Evolutionary conservation across 202 grass and related monocot species (phyloP).

Genomic region (Schoenoplectus tabernaemontani): DNA sequence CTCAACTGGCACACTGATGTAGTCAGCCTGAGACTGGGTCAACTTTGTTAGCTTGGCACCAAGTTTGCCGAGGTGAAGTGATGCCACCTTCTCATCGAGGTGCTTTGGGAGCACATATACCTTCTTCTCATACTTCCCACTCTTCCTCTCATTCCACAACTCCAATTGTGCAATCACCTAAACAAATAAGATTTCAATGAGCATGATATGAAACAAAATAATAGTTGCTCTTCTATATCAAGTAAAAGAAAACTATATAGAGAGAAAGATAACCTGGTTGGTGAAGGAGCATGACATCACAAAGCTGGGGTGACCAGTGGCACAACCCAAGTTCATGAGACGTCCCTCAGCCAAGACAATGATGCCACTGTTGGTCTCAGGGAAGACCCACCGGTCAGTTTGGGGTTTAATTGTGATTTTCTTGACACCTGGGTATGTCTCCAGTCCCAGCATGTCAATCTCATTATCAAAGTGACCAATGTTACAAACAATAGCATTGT

Average conservation of each 20-base stretch:
- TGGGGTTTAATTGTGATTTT: constrained; percentile 98
- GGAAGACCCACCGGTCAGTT: constrained; percentile 94
- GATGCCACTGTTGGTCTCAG: constrained; percentile 80
- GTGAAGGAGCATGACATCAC: constrained; percentile 99
- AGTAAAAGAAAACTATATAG: background rate
- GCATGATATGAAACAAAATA: background rate
- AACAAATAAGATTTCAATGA: background rate
- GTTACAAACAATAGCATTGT: constrained; percentile 98
- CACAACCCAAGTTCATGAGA: constrained; percentile 84
- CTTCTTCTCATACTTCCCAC: constrained; percentile 94
- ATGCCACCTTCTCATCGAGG: constrained; percentile 87
- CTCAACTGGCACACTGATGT: constrained; percentile 59
- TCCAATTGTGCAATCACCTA: constrained; percentile 96
- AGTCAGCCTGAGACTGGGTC: constrained; percentile 59
- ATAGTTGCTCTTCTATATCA: background rate
- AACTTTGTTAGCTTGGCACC: constrained; percentile 85
- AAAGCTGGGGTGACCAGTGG: constrained; percentile 92
- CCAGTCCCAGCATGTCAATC: constrained; percentile 76
- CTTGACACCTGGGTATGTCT: constrained; percentile 85
- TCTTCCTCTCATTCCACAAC: constrained; percentile 77
- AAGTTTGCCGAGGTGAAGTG: constrained; percentile 88
- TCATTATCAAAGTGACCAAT: constrained; percentile 98
- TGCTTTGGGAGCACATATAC: constrained; percentile 93
- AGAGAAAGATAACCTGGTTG: constrained; percentile 65
- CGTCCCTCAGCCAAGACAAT: constrained; percentile 91